Conservation (phyloP, 495 filamentous ascomycete genomes). For the Articulospora tetracladia region DNA sequence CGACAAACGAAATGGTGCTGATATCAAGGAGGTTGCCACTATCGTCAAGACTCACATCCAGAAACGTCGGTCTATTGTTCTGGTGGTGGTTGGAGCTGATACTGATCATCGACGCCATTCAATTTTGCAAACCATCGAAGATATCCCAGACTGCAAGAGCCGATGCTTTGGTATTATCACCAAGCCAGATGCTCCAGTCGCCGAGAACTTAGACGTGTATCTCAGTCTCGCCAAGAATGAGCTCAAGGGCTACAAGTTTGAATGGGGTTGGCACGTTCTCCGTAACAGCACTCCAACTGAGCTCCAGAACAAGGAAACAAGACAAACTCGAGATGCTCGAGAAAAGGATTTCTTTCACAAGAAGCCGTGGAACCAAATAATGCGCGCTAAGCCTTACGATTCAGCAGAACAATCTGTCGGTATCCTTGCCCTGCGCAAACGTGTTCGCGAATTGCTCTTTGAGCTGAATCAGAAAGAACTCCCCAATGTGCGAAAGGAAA, state of each 20-base stretch:
- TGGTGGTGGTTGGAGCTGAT: conserved; percentile 53
- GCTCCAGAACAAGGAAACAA: conserved; percentile 30
- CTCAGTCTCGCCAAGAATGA: conserved; percentile 39
- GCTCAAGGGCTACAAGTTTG: conserved; percentile 44
- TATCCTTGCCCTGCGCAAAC: conserved; percentile 32
- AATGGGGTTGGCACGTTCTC: conserved; percentile 61
- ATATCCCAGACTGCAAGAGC: conserved; percentile 36
- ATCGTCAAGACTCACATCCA: conserved; percentile 54
- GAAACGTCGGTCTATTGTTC: conserved; percentile 51
- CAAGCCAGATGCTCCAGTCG: conserved; percentile 45
- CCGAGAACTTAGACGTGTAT: conserved; percentile 44
- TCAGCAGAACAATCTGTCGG: conserved; percentile 20
- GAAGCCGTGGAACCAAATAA: conserved; percentile 24
- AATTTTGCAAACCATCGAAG: conserved; percentile 13
- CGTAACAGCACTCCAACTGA: conserved; percentile 36
- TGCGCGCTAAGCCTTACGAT: conserved; percentile 5
- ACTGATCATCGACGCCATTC: conserved; percentile 44
- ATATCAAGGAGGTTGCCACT: conserved; percentile 39
- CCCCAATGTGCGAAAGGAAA: conserved; percentile 16
- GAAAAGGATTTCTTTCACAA: not conserved
- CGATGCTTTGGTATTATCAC: conserved; percentile 49
- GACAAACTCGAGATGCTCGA: conserved; percentile 29
- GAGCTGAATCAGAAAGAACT: conserved; percentile 35
- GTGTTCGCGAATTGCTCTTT: conserved; percentile 35
- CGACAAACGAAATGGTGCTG: conserved; percentile 30